These are phyloP conservation scores for Wickerhamomyces sydowiorum DNA, from an alignment of 805 yeast genomes.

Conservation along the genomic window DNA sequence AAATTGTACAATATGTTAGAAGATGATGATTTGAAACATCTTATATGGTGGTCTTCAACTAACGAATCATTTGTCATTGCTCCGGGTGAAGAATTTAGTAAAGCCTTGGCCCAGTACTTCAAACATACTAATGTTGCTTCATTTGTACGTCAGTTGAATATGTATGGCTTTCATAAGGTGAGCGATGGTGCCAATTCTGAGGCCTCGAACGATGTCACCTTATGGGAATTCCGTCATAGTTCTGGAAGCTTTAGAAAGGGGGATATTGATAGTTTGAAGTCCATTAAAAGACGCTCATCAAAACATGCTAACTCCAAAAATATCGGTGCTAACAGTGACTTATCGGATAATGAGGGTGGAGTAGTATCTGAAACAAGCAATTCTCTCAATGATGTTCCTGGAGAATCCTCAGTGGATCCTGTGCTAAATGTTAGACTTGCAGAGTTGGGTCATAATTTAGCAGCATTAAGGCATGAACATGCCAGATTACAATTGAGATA, in stretches of 20 bases:
- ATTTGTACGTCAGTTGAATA: constrained; percentile 72
- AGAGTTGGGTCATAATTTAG: constrained; percentile 35
- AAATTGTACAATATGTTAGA: constrained; percentile 89
- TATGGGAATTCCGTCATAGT: constrained; percentile 89
- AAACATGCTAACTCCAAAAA: constrained; percentile 21
- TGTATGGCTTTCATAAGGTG: constrained; percentile 81
- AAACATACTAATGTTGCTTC: constrained; percentile 79
- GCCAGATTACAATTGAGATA: constrained; percentile 37
- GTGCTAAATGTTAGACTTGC: constrained; percentile 21
- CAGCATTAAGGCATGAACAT: constrained; percentile 36
- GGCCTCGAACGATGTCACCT: constrained; percentile 15
- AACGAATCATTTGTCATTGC: constrained; percentile 71
- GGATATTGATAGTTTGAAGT: constrained; percentile 63
- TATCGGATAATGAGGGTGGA: constrained; percentile 15
- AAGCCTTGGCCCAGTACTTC: constrained; percentile 59
- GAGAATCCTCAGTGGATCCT: constrained; percentile 12
- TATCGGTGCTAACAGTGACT: constrained; percentile 3
- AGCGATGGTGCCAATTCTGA: constrained; percentile 14
- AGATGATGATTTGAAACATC: constrained; percentile 60
- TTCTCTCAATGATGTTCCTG: constrained; percentile 11
- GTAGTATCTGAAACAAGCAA: constrained; percentile 13
- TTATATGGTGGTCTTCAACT: constrained; percentile 80
- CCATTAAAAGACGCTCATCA: constrained; percentile 74
- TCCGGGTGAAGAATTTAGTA: constrained; percentile 84
- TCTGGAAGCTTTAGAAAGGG: constrained; percentile 77